Base-by-base conservation (phyloP, 306 rosid species). In the Amphicarpaea edgeworthii region DNA sequence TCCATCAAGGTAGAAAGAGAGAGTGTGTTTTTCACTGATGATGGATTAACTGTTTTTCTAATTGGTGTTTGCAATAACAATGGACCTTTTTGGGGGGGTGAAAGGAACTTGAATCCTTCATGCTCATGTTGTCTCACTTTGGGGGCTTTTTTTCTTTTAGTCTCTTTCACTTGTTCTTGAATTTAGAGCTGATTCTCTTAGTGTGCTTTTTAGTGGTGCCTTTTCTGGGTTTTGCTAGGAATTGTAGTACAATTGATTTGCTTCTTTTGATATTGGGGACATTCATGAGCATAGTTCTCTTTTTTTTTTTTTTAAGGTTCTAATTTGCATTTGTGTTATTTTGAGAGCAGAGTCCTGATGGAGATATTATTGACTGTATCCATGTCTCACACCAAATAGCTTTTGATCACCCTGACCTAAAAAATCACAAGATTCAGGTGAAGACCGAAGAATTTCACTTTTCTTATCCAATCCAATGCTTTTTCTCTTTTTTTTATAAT, bases 341-440 rank as follows among this genome's bases (percentile, higher is more conserved):
- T 7, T 49, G 66, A 21, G 72, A 72, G 70, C 89, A 87, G 91
- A 87, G 91, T 46, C 87, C 91, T 8, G 88, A 86, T 81, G 91
- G 89, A 28, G 91, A 87, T 85, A 79, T 85, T 37, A 88, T 88
- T 17, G 91, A 88, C 77, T 85, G 91, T 43, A 81, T 88, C 46
- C 89, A 77, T 81, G 47, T 81, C 47, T 72, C 85, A 11, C 77
- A 85, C 64, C 91, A 88, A 68, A 83, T 86, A 54, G 91, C 89
- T 80, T 83, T 87, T 85, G 86, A 83, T 75, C 91, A 87, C 24
- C 91, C 88, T 85, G 80, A 76, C 12, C 83, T 87, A 54, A 87
- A 85, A 83, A 63, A 59, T 61, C 86, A 85, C 82, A 87, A 78
- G 76, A 76, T 83, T 71, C 85, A 85, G 89, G 91, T 85, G 28